Percentiles rank a stretch among this genome's conserved stretches.
phyloP scores from a whole-genome alignment of 2,329 filamentous ascomycete genomes.

The Clonostachys rosea region DNA sequence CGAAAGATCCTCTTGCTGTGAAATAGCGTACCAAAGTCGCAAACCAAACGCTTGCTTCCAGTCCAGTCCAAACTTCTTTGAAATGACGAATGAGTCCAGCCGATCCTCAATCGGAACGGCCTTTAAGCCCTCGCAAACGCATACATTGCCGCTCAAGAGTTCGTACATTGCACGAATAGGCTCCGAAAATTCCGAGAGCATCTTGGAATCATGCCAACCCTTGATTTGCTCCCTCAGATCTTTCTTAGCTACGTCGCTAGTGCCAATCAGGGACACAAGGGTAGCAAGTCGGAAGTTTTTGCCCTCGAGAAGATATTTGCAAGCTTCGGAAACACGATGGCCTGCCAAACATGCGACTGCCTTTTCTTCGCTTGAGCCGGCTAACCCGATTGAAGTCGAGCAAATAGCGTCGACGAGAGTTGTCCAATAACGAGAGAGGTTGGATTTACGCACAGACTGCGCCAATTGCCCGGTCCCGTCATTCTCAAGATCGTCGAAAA shows the following conservation, averaged over 20 bases:
- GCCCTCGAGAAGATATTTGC: slow-evolving; percentile 69
- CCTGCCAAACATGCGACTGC: slow-evolving; percentile 76
- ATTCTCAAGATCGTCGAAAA: slow-evolving; percentile 68
- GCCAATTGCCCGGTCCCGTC: slow-evolving; percentile 19
- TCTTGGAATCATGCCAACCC: slow-evolving; percentile 78
- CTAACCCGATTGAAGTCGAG: slow-evolving; percentile 49
- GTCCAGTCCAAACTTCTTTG: slow-evolving; percentile 77
- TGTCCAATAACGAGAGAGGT: slow-evolving; percentile 64
- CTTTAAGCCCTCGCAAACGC: slow-evolving; percentile 73
- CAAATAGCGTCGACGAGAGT: slow-evolving; percentile 59
- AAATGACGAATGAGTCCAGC: slow-evolving; percentile 74
- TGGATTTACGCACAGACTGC: slow-evolving; percentile 46
- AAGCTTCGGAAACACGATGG: slow-evolving; percentile 78
- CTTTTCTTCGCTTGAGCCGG: slow-evolving; percentile 70
- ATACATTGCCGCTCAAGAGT: slow-evolving; percentile 82
- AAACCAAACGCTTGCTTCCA: slow-evolving; percentile 94
- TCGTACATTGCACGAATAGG: slow-evolving; percentile 85
- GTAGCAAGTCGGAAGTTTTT: slow-evolving; percentile 82
- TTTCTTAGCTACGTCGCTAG: slow-evolving; percentile 61
- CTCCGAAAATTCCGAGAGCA: slow-evolving; percentile 83
- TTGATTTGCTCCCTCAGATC: slow-evolving; percentile 78
- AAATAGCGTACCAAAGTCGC: slow-evolving; percentile 81
- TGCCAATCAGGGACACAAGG: slow-evolving; percentile 76
- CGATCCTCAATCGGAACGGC: slow-evolving; percentile 73
- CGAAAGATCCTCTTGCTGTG: slow-evolving; percentile 63